These are phyloP conservation scores for Scheffersomyces titani DNA, from an alignment of 1,139 yeast species.

Conservation along the genomic window DNA sequence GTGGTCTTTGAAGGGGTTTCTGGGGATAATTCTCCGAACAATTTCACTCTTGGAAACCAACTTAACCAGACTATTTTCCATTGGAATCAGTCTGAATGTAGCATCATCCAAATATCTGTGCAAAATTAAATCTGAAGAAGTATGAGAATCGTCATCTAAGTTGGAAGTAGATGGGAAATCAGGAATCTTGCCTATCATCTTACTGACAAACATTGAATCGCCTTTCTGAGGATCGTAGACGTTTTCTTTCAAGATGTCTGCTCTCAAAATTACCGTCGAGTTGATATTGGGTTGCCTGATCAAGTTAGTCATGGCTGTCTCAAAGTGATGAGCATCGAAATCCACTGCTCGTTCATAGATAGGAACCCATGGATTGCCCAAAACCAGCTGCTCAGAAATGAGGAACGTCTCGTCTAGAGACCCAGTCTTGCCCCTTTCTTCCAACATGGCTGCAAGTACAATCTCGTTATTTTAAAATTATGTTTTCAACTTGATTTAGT, in stretches of 20 bases:
- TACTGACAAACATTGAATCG: slow-evolving; percentile 34
- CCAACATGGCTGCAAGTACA: neutral
- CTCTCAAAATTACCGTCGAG: slow-evolving; percentile 86
- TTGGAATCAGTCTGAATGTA: slow-evolving; percentile 47
- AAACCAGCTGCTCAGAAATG: slow-evolving; percentile 30
- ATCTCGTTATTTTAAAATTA: neutral
- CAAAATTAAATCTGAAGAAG: slow-evolving; percentile 22
- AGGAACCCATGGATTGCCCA: slow-evolving; percentile 72
- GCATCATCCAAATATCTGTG: slow-evolving; percentile 58
- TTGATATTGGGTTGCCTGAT: slow-evolving; percentile 88
- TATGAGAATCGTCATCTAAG: slow-evolving; percentile 25
- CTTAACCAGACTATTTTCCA: slow-evolving; percentile 26
- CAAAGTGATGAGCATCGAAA: slow-evolving; percentile 57
- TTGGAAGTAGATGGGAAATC: slow-evolving; percentile 27
- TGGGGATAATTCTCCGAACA: slow-evolving; percentile 80
- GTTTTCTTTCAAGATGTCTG: slow-evolving; percentile 72
- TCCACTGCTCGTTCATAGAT: slow-evolving; percentile 48
- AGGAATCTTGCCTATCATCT: slow-evolving; percentile 33
- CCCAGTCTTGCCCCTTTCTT: neutral
- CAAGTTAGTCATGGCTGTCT: slow-evolving; percentile 76
- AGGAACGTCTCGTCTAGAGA: neutral
- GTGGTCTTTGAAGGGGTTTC: slow-evolving; percentile 85
- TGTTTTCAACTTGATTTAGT: no score
- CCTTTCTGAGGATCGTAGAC: slow-evolving; percentile 40
- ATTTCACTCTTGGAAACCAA: slow-evolving; percentile 50